Evolutionary conservation across 192 early-diverging fungal species (phyloP), one percentile per base, ranked within the genome.

Genomic region (Coemansia guatemalensis): DNA sequence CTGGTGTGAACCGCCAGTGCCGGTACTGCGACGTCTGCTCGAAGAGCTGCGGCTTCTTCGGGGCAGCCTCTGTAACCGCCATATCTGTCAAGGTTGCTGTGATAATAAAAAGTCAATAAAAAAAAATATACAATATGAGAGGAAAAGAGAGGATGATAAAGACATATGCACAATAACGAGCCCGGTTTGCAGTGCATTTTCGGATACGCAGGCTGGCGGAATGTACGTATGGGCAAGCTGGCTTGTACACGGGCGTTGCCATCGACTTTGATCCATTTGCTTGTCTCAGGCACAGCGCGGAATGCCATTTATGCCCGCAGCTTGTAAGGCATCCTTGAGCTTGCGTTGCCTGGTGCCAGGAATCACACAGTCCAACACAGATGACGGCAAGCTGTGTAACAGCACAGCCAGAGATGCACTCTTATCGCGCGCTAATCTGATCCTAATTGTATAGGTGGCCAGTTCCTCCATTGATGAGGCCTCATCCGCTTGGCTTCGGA

Each of bases 11-110:
- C 26, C 87, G 73, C 90, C 90, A 92, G 60, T 92, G 83, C 33
- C 81, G 85, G 67, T 81, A 92, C 58, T 92, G 90, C 26, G 90
- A 87, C 8, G 86, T 82, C 62, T 91, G 86, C 58, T 90, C 83
- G 57, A 82, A 91, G 1, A 91, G 63, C 62, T 78, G 71, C 41
- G 58, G 62, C 27, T 64, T 69, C 29, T 54, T 33, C 25, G 60
- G 35, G 6, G 23, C 41, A 12, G 22, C 12, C 22, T 26, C 53
- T 39, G 29, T 35, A 4, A 9, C 18, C 17, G 51, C 52, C 51
- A 49, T 56, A 1, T n/a, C 20, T 30, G 47, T 44, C 9, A 17
- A 44, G 39, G 3, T 44, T 44, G 39, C 39, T 17, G 12, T 44
- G 5, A 17, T 44, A 44, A 30, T 30, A 30, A 30, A 30, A 17